Percentiles rank a stretch among this genome's conserved stretches.
phyloP scores from a whole-genome alignment of 306 rosid genomes.

The Fragaria nilgerrensis region DNA sequence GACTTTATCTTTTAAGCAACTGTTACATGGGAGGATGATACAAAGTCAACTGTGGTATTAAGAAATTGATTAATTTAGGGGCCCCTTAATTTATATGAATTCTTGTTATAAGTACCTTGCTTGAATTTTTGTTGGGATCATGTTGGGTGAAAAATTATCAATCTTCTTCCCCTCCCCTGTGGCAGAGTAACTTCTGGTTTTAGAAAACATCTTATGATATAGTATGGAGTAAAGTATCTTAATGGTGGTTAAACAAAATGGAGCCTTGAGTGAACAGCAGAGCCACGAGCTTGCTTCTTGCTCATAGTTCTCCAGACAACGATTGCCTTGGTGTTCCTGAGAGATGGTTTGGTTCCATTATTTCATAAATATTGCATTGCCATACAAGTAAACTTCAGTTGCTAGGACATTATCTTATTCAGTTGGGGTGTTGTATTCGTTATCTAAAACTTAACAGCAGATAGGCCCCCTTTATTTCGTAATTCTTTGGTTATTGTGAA shows the following conservation, averaged over 20 bases:
- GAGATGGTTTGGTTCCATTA: slow-evolving; percentile 29
- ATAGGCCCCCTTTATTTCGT: not conserved
- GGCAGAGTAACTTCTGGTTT: not conserved
- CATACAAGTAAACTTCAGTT: slow-evolving; percentile 6
- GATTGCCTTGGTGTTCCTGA: slow-evolving; percentile 33
- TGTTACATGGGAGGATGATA: not conserved
- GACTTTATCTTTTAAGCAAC: too few species aligned
- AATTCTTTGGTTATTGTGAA: not conserved
- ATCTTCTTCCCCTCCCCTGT: not conserved
- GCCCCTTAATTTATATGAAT: not conserved
- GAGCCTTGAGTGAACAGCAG: slow-evolving; percentile 60
- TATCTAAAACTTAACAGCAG: not conserved
- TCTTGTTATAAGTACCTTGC: not conserved
- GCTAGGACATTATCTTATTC: not conserved
- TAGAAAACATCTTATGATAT: not conserved
- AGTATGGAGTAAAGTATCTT: not conserved
- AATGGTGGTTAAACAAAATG: slow-evolving; percentile 9
- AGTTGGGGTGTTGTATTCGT: not conserved
- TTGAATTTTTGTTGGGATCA: not conserved
- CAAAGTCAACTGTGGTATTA: not conserved
- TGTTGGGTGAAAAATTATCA: not conserved
- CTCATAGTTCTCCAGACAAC: slow-evolving; percentile 51
- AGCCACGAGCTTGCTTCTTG: slow-evolving; percentile 46
- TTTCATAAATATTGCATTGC: slow-evolving; percentile 20
- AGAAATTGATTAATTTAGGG: not conserved